These are phyloP conservation scores for Plasmodium berghei DNA, from an alignment of 169 alveolate genomes.

Conservation along the genomic window DNA sequence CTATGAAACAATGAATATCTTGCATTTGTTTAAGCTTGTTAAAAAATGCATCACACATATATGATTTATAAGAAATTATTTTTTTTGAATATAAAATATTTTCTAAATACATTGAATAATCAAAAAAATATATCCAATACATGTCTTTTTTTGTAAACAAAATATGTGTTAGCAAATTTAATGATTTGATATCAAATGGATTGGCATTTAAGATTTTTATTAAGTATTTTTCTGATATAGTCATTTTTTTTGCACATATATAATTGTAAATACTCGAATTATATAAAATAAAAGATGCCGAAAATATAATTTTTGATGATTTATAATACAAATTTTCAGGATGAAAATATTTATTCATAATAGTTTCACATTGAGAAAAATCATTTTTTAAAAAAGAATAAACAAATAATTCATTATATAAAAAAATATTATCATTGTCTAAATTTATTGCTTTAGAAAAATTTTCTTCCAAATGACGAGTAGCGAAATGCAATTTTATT, in stretches of 20 bases:
- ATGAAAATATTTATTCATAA: slow-evolving; percentile 8
- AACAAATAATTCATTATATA: slow-evolving; percentile 48
- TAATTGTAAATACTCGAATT: slow-evolving; percentile 27
- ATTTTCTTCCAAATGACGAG: slow-evolving; percentile 16
- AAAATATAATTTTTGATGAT: not conserved
- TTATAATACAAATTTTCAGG: slow-evolving; percentile 3
- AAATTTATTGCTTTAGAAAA: slow-evolving; percentile 28
- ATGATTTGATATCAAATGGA: slow-evolving; percentile 51
- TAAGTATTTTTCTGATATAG: slow-evolving; percentile 31
- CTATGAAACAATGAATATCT: slow-evolving; percentile 1
- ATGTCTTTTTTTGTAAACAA: slow-evolving; percentile 24
- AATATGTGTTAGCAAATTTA: slow-evolving; percentile 29
- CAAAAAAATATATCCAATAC: slow-evolving; percentile 54
- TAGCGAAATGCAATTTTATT: not conserved
- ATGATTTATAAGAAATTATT: not conserved
- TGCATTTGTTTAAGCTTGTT: slow-evolving; percentile 1
- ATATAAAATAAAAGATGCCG: slow-evolving; percentile 25
- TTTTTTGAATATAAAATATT: slow-evolving; percentile 11
- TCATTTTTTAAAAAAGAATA: slow-evolving; percentile 34
- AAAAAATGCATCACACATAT: slow-evolving; percentile 20
- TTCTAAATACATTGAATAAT: slow-evolving; percentile 50
- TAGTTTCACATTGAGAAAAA: slow-evolving; percentile 31
- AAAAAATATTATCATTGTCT: slow-evolving; percentile 29
- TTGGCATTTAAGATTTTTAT: slow-evolving; percentile 15
- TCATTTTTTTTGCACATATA: slow-evolving; percentile 36